A percentile compares a stretch with the other conserved stretches of the same genome.
Evolutionary conservation across 2,329 filamentous ascomycete species (phyloP).

Genomic region (Pyrenophora teres): DNA sequence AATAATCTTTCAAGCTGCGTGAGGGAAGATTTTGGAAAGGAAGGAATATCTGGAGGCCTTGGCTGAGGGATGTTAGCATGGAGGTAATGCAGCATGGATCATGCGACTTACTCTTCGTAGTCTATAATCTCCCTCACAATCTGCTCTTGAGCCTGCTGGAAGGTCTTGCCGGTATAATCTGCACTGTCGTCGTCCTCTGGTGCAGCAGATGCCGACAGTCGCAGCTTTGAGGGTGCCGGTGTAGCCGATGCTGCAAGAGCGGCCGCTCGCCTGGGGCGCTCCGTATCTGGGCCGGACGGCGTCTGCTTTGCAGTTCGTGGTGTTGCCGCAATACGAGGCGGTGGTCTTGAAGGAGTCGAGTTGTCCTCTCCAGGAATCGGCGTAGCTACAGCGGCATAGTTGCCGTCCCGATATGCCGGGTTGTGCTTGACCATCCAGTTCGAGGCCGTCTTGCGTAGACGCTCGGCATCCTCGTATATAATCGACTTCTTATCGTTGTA

Average conservation of each 20-base stretch:
- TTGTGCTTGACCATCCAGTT: slow-evolving; percentile 89
- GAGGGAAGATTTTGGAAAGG: slow-evolving; percentile 80
- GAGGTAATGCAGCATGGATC: background rate
- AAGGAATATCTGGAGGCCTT: slow-evolving; percentile 70
- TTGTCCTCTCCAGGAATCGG: slow-evolving; percentile 66
- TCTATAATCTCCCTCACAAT: slow-evolving; percentile 74
- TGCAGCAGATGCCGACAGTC: slow-evolving; percentile 34
- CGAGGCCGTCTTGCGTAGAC: slow-evolving; percentile 81
- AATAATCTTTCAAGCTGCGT: slow-evolving; percentile 80
- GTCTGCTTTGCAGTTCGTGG: slow-evolving; percentile 27
- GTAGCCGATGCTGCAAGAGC: slow-evolving; percentile 30
- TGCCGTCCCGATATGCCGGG: slow-evolving; percentile 72
- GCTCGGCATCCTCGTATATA: slow-evolving; percentile 82
- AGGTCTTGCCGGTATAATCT: slow-evolving; percentile 62
- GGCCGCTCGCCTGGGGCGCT: slow-evolving; percentile 43
- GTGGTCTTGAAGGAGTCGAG: slow-evolving; percentile 37
- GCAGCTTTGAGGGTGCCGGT: slow-evolving; percentile 42
- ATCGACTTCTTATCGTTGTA: slow-evolving; percentile 75
- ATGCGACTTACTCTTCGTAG: slow-evolving; percentile 56
- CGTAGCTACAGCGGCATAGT: slow-evolving; percentile 73
- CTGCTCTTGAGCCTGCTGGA: slow-evolving; percentile 86
- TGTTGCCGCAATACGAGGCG: slow-evolving; percentile 34
- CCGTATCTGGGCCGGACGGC: slow-evolving; percentile 31
- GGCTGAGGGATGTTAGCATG: slow-evolving; percentile 32
- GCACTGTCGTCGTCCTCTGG: slow-evolving; percentile 29